phyloP scores from a whole-genome alignment of 495 filamentous ascomycete species.

The Chaetomidium leptoderma region DNA sequence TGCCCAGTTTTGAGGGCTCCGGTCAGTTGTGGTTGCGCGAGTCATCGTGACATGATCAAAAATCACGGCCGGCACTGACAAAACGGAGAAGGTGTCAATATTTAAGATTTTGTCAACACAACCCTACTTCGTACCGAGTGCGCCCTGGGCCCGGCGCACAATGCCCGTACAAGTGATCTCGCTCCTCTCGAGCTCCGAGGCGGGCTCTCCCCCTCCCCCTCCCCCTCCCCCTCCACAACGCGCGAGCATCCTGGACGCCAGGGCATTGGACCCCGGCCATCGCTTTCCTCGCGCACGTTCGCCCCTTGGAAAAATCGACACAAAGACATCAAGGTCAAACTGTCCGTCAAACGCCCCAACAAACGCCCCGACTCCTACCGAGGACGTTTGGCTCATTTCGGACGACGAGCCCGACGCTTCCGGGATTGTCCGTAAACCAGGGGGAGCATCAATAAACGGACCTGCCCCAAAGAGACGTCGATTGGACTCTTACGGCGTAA shows the following conservation, averaged over 20 bases:
- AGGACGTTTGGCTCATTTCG: constrained; percentile 36
- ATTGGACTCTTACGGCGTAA: constrained; percentile 18
- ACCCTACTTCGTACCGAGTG: too few species aligned
- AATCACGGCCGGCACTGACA: too few species aligned
- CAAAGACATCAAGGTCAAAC: neutral
- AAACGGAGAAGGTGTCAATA: too few species aligned
- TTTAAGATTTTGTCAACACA: neutral
- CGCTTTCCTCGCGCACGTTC: neutral
- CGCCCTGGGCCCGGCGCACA: constrained; percentile 13
- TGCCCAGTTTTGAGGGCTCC: neutral
- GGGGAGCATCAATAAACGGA: neutral
- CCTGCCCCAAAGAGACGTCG: constrained; percentile 27
- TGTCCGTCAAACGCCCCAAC: neutral
- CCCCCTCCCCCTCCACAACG: neutral
- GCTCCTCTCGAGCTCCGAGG: constrained; percentile 33
- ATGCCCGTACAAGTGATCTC: constrained; percentile 42
- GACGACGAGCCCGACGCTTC: constrained; percentile 37
- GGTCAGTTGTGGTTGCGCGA: neutral
- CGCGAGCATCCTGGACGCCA: neutral
- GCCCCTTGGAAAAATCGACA: neutral
- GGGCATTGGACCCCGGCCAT: neutral
- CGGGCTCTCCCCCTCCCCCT: constrained; percentile 2
- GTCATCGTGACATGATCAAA: neutral
- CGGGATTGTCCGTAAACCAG: neutral
- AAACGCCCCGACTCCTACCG: neutral